These are phyloP conservation scores for Nosema muscidifuracis DNA, from an alignment of 371 early-diverging fungal species.

Conservation along the genomic window DNA sequence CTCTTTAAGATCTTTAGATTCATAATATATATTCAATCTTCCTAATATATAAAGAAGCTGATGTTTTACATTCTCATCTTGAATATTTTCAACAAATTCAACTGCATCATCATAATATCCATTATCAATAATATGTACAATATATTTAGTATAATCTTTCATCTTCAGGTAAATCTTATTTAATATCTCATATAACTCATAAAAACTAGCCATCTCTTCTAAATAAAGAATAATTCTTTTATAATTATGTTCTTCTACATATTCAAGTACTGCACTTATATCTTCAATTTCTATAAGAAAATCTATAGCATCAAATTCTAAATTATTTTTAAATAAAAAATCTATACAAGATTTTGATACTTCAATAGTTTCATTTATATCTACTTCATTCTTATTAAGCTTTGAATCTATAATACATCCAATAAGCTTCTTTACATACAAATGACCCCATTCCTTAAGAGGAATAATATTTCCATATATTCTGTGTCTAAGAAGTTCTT, in stretches of 20 bases:
- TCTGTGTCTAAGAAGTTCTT: conserved; percentile 50
- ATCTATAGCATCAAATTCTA: conserved; percentile 63
- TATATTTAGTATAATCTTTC: conserved; percentile 26
- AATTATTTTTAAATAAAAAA: conserved; percentile 61
- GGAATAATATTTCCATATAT: conserved; percentile 54
- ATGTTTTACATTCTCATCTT: conserved; percentile 15
- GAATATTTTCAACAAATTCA: conserved; percentile 25
- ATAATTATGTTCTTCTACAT: conserved; percentile 57
- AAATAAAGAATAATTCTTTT: conserved; percentile 58
- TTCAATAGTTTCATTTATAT: conserved; percentile 15
- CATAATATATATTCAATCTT: conserved; percentile 40
- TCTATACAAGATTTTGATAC: conserved; percentile 29
- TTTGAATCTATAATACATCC: conserved; percentile 35
- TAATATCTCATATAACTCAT: conserved; percentile 32
- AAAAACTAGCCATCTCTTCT: conserved; percentile 39
- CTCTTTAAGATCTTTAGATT: conserved; percentile 20
- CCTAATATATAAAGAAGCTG: conserved; percentile 49
- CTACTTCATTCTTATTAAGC: neutral
- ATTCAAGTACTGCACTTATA: conserved; percentile 39
- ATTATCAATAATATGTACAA: conserved; percentile 31
- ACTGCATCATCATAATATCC: conserved; percentile 25
- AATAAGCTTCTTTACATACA: conserved; percentile 59
- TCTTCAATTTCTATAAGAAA: conserved; percentile 58
- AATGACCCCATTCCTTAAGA: conserved; percentile 60
- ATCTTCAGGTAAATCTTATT: conserved; percentile 43